These are phyloP conservation scores for Teratosphaeria epicoccoides DNA, from an alignment of 2,329 filamentous ascomycete species.

Conservation along the genomic window DNA sequence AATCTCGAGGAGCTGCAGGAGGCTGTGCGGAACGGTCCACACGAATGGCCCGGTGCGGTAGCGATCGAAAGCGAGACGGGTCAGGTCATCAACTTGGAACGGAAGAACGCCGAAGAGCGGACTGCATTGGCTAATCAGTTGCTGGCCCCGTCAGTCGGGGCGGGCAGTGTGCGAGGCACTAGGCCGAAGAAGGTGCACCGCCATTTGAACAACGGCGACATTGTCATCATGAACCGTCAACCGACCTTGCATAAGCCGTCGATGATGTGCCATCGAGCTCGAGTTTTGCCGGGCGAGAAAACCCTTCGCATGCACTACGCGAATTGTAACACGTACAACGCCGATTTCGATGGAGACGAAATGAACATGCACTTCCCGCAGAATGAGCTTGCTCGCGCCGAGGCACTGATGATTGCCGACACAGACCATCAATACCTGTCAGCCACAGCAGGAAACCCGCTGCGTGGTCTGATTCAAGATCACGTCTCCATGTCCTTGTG, in stretches of 20 bases:
- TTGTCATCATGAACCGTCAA: conserved; percentile 97
- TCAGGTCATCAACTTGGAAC: conserved; percentile 75
- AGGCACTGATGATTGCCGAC: conserved; percentile 86
- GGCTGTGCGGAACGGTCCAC: conserved; percentile 86
- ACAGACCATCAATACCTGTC: conserved; percentile 97
- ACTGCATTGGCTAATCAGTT: conserved; percentile 86
- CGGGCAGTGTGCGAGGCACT: conserved; percentile 57
- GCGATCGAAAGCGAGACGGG: conserved; percentile 95
- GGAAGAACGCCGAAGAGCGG: conserved; percentile 80
- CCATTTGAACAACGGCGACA: conserved; percentile 90
- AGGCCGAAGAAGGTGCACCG: conserved; percentile 94
- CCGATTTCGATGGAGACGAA: conserved; percentile 97
- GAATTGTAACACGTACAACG: conserved; percentile 99
- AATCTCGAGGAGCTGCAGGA: conserved; percentile 95
- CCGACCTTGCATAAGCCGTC: conserved; percentile 97
- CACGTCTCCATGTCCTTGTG: conserved; percentile 91
- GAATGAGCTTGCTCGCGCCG: conserved; percentile 85
- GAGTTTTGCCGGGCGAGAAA: conserved; percentile 86
- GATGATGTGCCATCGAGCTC: conserved; percentile 94
- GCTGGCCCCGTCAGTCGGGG: conserved; percentile 57
- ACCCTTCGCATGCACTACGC: conserved; percentile 99
- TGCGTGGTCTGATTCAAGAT: conserved; percentile 95
- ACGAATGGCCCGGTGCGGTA: conserved; percentile 87
- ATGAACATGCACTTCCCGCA: conserved; percentile 99
- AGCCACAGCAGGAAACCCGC: conserved; percentile 81